A percentile compares a stretch with the other conserved stretches of the same genome.
phyloP scores from a whole-genome alignment of 2,329 filamentous ascomycete genomes.

The Trichophyton benhamiae region DNA sequence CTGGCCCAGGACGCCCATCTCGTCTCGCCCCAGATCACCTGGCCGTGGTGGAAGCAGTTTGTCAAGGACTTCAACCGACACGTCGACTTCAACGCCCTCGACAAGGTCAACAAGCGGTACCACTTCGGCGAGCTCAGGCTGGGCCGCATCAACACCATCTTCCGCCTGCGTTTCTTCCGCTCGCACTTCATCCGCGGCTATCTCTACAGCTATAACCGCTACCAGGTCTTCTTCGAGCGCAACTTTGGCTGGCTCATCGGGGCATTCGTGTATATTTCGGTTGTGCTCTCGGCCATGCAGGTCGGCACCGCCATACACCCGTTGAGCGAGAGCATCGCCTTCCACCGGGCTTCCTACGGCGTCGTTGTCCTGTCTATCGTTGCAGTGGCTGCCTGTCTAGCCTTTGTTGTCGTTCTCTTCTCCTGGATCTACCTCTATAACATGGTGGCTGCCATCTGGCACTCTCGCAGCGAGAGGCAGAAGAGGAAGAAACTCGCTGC shows the following conservation, averaged over 20 bases:
- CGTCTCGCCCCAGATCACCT: conserved; percentile 25
- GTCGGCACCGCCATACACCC: conserved; percentile 19
- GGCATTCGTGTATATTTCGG: conserved; percentile 32
- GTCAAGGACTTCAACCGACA: conserved; percentile 21
- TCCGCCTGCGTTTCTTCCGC: conserved; percentile 22
- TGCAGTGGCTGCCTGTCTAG: conserved; percentile 7
- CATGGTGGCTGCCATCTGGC: conserved; percentile 10
- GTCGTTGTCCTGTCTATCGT: conserved; percentile 13
- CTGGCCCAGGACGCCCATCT: conserved; percentile 23
- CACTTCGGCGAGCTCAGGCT: conserved; percentile 36
- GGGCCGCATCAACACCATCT: conserved; percentile 34
- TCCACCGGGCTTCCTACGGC: conserved; percentile 10
- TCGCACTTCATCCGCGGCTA: conserved; percentile 21
- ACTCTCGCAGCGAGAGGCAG: conserved; percentile 5
- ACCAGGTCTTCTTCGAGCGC: conserved; percentile 32
- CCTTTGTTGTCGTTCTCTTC: conserved; percentile 7
- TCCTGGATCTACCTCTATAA: conserved; percentile 11
- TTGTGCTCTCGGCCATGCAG: conserved; percentile 41
- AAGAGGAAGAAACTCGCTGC: conserved; percentile 4
- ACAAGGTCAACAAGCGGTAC: conserved; percentile 29
- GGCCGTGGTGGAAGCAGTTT: conserved; percentile 30
- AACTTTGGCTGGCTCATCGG: conserved; percentile 34
- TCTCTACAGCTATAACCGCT: conserved; percentile 24
- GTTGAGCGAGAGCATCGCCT: conserved; percentile 6
- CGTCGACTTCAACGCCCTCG: conserved; percentile 20